A percentile compares a stretch with the other conserved stretches of the same genome.
Conservation (phyloP, 768 basidiomycete genomes). For the Pleurotus djamor region DNA sequence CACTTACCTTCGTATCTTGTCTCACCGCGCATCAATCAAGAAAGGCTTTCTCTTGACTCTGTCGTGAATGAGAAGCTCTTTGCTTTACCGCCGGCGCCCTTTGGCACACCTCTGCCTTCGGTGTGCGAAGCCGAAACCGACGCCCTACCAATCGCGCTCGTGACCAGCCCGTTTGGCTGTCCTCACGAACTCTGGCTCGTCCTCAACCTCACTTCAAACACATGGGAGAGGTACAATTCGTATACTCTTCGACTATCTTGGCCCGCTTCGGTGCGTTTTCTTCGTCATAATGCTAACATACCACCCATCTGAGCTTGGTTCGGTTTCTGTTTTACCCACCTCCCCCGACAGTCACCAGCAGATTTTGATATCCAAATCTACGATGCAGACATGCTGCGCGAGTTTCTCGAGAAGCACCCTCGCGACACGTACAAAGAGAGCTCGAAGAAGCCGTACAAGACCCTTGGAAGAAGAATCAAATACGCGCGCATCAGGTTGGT, state of each 20-base stretch:
- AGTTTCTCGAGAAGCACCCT: neutral
- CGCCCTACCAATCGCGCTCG: neutral
- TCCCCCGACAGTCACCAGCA: conserved; percentile 36
- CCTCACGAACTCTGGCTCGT: conserved; percentile 46
- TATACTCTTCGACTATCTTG: conserved; percentile 56
- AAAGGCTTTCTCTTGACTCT: neutral
- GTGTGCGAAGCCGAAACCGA: conserved; percentile 4
- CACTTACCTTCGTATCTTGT: no score
- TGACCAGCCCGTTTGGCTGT: conserved; percentile 17
- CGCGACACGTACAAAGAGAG: neutral
- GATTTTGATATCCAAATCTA: conserved; percentile 39
- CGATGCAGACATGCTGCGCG: conserved; percentile 25
- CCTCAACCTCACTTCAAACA: conserved; percentile 38
- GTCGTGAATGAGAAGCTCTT: neutral
- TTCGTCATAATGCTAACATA: neutral
- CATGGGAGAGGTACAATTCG: conserved; percentile 37
- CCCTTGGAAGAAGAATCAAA: conserved; percentile 21
- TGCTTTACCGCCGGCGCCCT: neutral
- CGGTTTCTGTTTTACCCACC: neutral
- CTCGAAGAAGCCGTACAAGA: neutral
- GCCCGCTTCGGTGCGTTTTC: conserved; percentile 49
- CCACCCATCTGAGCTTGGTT: conserved; percentile 1
- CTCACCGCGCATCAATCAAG: neutral
- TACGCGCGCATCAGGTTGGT: conserved; percentile 60
- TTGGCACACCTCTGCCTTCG: neutral